Evolutionary conservation across 495 filamentous ascomycete species (phyloP), one percentile per base, ranked within the genome.

Genomic region (Amphirosellinia nigrospora): DNA sequence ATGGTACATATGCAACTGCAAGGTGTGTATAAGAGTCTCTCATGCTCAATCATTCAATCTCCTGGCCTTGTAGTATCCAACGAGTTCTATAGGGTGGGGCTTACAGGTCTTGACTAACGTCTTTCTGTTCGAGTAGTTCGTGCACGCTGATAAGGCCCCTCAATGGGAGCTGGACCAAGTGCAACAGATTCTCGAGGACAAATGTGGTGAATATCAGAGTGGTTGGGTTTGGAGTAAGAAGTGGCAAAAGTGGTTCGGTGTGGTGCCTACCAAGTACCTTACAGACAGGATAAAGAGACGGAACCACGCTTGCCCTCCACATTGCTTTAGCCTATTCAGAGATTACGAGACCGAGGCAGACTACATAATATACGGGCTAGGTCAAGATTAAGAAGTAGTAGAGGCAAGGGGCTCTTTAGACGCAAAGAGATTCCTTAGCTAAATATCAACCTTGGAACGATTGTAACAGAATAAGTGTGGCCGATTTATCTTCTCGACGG

Each of bases 1-100:
- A 3, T 66, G 63, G 63, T 74, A 80, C 73, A 43, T 92, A 85
- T 82, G 89, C 88, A 21, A 90, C 89, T 77, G 72, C 62, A 72
- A 74, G 68, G 45, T 9, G 39, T 26, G n/a, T 13, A 53, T 30
- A 16, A 32, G 32, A 32, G 2, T 19, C n/a, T 15, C 52, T 15
- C 28, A 16, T 55, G 28, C 9, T 9, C 26, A 3, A 26, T 50
- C 5, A 2, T 7, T 23, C 11, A 9, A n/a, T 11, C 45, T 23
- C 46, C 46, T 50, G 8, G n/a, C 26, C 11, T 50, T 9, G 46
- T 26, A 11, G 10, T 3, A 43, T 16, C 13, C 19, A 50, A 21
- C 21, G 13, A 46, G 8, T n/a, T 46, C 43, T 21, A 26, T 28
- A 15, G 5, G 19, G 48, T 52, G 48, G 48, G 10, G 19, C 48